These are phyloP conservation scores for Hypoxylon sp. DNA, from an alignment of 2,329 filamentous ascomycete species.

Conservation along the genomic window DNA sequence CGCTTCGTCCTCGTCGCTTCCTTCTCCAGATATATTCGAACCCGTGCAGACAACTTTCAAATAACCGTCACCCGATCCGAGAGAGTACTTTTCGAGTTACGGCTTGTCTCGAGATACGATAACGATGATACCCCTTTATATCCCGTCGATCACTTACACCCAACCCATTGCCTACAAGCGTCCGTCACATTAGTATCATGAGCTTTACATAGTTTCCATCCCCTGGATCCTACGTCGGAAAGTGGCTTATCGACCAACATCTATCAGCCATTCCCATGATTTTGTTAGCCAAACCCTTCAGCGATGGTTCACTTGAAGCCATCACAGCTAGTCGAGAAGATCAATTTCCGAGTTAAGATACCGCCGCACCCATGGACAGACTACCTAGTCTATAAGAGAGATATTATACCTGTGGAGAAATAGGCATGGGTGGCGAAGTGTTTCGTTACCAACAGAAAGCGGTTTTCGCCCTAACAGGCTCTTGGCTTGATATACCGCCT, in stretches of 20 bases:
- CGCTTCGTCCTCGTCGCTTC: not conserved
- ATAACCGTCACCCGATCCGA: not conserved
- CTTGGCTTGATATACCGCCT: not conserved
- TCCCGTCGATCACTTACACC: not conserved
- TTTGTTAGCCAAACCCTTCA: not conserved
- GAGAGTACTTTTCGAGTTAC: not conserved
- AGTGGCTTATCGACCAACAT: not conserved
- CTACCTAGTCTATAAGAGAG: constrained; percentile 11
- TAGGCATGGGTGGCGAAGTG: not conserved
- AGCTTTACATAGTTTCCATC: not conserved
- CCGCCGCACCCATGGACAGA: not conserved
- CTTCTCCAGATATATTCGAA: not conserved
- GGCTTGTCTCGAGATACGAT: not conserved
- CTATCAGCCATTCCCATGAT: not conserved
- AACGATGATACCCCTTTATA: not conserved
- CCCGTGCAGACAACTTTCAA: not conserved
- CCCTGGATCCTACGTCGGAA: not conserved
- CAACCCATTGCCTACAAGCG: not conserved
- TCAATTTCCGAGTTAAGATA: not conserved
- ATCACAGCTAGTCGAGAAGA: not conserved
- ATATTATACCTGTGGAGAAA: constrained; percentile 10
- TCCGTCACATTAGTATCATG: not conserved
- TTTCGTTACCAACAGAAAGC: not conserved
- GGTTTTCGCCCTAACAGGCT: not conserved
- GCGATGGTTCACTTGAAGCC: too few relatives aligned